phyloP scores from a whole-genome alignment of 352 stramenopile genomes.

The Globisporangium nagaii region DNA sequence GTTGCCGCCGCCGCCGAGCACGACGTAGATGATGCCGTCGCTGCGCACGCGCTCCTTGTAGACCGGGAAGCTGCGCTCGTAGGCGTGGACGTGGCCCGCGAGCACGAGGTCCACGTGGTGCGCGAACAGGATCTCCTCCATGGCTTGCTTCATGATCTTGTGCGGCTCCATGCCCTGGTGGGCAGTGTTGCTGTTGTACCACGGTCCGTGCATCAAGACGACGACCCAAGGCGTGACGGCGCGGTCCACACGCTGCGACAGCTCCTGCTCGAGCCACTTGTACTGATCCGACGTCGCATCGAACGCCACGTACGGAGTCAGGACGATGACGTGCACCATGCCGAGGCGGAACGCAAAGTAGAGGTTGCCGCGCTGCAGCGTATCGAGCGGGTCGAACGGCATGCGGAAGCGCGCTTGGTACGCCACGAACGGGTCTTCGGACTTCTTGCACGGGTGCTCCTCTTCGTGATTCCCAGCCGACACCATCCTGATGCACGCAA shows the following conservation, averaged over 20 bases:
- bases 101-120: slow-evolving; percentile 90
- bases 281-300: slow-evolving; percentile 80
- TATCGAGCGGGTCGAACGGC: slow-evolving; percentile 55
- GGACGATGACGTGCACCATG: slow-evolving; percentile 82
- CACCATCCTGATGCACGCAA: slow-evolving; percentile 53
- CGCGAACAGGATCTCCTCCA: slow-evolving; percentile 89
- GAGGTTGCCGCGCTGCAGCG: slow-evolving; percentile 71
- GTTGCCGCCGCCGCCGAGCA: slow-evolving; percentile 91
- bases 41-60: slow-evolving; percentile 62
- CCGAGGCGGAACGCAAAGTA: slow-evolving; percentile 90
- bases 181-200: slow-evolving; percentile 92
- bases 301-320: slow-evolving; percentile 90
- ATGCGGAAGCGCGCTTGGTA: slow-evolving; percentile 88
- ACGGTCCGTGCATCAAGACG: slow-evolving; percentile 90
- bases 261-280: slow-evolving; percentile 82
- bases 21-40: slow-evolving; percentile 88
- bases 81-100: slow-evolving; percentile 92
- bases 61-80: slow-evolving; percentile 86
- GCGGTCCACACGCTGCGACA: slow-evolving; percentile 79
- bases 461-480: slow-evolving; percentile 86
- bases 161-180: slow-evolving; percentile 85
- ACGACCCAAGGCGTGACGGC: slow-evolving; percentile 87
- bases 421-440: slow-evolving; percentile 65
- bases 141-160: slow-evolving; percentile 70
- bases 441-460: slow-evolving; percentile 52